Conservation (phyloP, 2,329 filamentous ascomycete species). For the Metarhizium rileyi region DNA sequence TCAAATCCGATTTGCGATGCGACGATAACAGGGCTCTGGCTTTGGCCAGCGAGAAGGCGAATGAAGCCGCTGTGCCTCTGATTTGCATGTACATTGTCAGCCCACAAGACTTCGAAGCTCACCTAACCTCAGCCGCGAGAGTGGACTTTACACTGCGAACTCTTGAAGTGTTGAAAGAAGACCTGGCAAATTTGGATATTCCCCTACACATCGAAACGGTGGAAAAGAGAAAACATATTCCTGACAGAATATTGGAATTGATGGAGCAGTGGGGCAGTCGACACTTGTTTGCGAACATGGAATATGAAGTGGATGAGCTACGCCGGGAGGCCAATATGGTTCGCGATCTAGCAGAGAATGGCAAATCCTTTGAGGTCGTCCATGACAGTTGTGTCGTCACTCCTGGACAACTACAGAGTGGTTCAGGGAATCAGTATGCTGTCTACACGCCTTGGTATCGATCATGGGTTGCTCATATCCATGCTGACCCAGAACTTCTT, state of each 20-base stretch:
- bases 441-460: constrained; percentile 80
- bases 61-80: constrained; percentile 57
- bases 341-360: constrained; percentile 47
- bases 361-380: constrained; percentile 58
- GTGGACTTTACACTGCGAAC: constrained; percentile 77
- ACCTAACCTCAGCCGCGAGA: constrained; percentile 60
- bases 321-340: constrained; percentile 64
- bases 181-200: constrained; percentile 62
- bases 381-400: constrained; percentile 79
- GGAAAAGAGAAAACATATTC: constrained; percentile 52
- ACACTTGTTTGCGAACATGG: constrained; percentile 73
- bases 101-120: constrained; percentile 76
- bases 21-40: constrained; percentile 64
- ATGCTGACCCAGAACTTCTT: constrained; percentile 58
- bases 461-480: constrained; percentile 64
- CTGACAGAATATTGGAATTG: constrained; percentile 51
- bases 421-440: constrained; percentile 67
- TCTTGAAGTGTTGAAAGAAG: constrained; percentile 52
- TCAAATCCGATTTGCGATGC: constrained; percentile 70
- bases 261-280: constrained; percentile 62
- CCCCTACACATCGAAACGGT: constrained; percentile 69
- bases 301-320: constrained; percentile 88
- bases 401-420: constrained; percentile 57
- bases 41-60: constrained; percentile 55
- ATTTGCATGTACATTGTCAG: constrained; percentile 72